Percentiles rank a stretch among this genome's conserved stretches.
These are phyloP conservation scores for Cercospora canescens DNA, from an alignment of 2,329 filamentous ascomycete genomes.

Conservation along the genomic window DNA sequence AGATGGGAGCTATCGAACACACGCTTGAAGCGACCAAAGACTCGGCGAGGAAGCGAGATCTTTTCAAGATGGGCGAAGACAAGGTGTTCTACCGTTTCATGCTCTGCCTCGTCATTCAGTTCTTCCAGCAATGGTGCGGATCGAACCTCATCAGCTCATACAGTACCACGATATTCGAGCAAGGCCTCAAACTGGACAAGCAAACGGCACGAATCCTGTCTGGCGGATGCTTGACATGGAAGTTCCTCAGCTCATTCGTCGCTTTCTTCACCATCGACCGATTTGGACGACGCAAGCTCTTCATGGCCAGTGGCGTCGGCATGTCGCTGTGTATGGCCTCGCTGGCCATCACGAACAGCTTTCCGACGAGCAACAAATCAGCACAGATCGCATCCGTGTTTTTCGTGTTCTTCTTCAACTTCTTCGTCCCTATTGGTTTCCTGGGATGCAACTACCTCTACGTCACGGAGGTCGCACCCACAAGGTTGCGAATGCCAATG, in stretches of 20 bases:
- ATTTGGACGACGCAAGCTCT: constrained; percentile 51
- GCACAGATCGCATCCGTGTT: constrained; percentile 55
- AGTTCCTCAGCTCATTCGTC: constrained; percentile 54
- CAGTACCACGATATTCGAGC: constrained; percentile 32
- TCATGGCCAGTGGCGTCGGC: constrained; percentile 54
- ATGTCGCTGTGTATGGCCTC: constrained; percentile 58
- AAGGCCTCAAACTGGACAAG: constrained; percentile 39
- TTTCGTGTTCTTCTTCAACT: constrained; percentile 62
- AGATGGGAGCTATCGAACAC: constrained; percentile 51
- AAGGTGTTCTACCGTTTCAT: constrained; percentile 53
- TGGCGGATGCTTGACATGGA: constrained; percentile 55
- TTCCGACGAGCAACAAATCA: constrained; percentile 45
- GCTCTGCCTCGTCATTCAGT: constrained; percentile 53
- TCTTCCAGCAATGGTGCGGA: constrained; percentile 54
- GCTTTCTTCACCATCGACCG: constrained; percentile 55
- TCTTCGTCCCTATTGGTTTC: constrained; percentile 61
- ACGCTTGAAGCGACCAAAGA: constrained; percentile 47
- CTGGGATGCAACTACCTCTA: constrained; percentile 62
- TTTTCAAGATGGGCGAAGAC: constrained; percentile 53
- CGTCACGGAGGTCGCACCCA: constrained; percentile 58
- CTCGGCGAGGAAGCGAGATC: constrained; percentile 42
- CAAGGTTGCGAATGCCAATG: constrained; percentile 55
- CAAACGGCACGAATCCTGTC: constrained; percentile 46
- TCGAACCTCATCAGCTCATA: constrained; percentile 38
- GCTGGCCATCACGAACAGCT: constrained; percentile 55